Conservation (phyloP, 2,329 filamentous ascomycete species). For the Amphichorda felina region DNA sequence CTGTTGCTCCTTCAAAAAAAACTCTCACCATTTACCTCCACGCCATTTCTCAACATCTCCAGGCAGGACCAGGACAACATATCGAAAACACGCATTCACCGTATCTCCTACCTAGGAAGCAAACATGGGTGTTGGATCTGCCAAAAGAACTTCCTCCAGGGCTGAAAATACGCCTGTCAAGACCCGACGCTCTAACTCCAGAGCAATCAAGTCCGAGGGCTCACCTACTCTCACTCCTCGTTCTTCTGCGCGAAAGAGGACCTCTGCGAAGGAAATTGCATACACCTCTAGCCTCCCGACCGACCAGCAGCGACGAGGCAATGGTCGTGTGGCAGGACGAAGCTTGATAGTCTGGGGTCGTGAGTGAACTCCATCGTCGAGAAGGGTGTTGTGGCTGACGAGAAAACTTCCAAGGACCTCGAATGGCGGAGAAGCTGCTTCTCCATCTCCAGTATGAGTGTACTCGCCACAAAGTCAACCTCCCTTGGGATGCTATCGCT, state of each 20-base stretch:
- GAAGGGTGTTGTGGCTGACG: not conserved
- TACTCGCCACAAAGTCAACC: slow-evolving; percentile 13
- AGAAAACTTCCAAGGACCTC: slow-evolving; percentile 25
- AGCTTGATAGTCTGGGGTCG: slow-evolving; percentile 29
- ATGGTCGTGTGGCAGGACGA: slow-evolving; percentile 20
- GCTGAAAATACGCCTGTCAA: slow-evolving; percentile 6
- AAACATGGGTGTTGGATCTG: slow-evolving; percentile 2
- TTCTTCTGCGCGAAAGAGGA: not conserved
- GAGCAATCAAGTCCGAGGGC: slow-evolving; percentile 3
- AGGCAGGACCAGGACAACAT: no score
- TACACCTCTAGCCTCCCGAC: slow-evolving; percentile 14
- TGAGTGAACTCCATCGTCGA: slow-evolving; percentile 15
- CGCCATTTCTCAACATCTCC: no score
- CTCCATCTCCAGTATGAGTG: slow-evolving; percentile 28
- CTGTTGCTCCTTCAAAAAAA: no score
- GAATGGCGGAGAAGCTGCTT: slow-evolving; percentile 33
- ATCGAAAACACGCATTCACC: no score
- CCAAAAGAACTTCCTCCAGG: slow-evolving; percentile 10
- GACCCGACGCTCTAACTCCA: slow-evolving; percentile 5
- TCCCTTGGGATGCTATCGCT: slow-evolving; percentile 27
- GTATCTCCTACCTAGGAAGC: no score
- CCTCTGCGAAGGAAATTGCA: not conserved
- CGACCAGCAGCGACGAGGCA: slow-evolving; percentile 11
- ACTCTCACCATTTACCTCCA: no score
- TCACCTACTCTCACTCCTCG: slow-evolving; percentile 1